Conservation (phyloP, 2,329 filamentous ascomycete species). For the Drechslera avenae region DNA sequence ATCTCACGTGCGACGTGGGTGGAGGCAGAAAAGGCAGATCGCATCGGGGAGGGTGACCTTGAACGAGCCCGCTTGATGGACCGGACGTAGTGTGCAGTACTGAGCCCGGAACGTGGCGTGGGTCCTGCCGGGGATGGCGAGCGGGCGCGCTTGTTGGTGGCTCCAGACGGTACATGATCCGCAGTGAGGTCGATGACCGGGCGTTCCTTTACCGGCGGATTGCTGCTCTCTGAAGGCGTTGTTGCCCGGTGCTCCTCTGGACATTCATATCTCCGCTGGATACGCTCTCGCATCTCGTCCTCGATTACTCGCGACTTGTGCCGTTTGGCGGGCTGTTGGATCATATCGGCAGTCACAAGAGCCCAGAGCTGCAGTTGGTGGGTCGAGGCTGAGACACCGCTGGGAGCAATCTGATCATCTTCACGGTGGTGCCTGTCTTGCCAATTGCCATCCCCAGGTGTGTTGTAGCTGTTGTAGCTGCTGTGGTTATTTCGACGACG, state of each 20-base stretch:
- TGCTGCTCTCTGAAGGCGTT: background rate
- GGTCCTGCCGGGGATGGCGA: constrained; percentile 1
- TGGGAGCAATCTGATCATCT: constrained; percentile 17
- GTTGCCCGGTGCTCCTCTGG: background rate
- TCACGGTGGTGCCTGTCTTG: constrained; percentile 7
- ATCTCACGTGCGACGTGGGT: background rate
- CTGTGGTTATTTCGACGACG: background rate
- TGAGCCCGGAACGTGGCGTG: background rate
- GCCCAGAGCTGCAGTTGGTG: constrained; percentile 17
- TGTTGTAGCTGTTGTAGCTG: background rate
- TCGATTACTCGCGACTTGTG: constrained; percentile 8
- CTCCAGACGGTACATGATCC: background rate
- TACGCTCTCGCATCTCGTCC: constrained; percentile 5
- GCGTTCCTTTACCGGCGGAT: background rate
- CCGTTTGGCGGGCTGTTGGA: background rate
- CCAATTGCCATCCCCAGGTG: background rate
- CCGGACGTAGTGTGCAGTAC: background rate
- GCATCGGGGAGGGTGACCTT: background rate
- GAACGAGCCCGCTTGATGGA: constrained; percentile 6
- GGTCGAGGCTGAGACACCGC: constrained; percentile 4
- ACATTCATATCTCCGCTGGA: constrained; percentile 10
- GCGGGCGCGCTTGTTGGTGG: constrained; percentile 2
- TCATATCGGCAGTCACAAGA: constrained; percentile 11
- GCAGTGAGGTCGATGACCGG: background rate
- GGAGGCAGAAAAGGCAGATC: background rate